phyloP scores from a whole-genome alignment of 306 rosid species.

The Potentilla sterilis region DNA sequence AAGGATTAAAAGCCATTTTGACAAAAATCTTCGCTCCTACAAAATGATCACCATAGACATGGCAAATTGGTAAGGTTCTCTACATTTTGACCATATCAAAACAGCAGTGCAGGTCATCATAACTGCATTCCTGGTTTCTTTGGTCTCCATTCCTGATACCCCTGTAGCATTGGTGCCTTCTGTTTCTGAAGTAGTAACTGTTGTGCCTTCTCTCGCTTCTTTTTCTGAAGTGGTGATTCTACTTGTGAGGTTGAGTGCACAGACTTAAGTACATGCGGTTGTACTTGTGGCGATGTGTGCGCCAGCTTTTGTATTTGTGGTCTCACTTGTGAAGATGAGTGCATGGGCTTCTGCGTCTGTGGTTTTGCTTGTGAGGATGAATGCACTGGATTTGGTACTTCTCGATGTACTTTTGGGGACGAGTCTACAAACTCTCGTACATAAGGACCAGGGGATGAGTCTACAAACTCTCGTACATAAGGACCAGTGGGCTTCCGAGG shows the following conservation, averaged over 20 bases:
- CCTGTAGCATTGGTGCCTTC: constrained; percentile 17
- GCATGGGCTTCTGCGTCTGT: neutral
- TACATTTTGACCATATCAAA: neutral
- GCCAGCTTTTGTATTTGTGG: neutral
- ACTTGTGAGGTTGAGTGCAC: neutral
- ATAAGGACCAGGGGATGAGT: neutral
- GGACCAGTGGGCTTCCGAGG: neutral
- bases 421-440: neutral
- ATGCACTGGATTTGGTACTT: neutral
- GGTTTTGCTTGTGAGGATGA: constrained; percentile 2
- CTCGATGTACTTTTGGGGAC: neutral
- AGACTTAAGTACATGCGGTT: neutral
- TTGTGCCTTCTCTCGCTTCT: neutral
- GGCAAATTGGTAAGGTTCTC: neutral
- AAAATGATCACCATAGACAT: neutral
- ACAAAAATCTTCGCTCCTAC: neutral
- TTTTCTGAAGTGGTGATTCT: neutral
- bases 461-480: neutral
- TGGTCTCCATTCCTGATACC: constrained; percentile 44
- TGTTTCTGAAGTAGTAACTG: constrained; percentile 1
- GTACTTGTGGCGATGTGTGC: neutral
- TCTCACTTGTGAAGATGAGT: constrained; percentile 5
- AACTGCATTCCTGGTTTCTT: constrained; percentile 34
- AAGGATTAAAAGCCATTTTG: neutral
- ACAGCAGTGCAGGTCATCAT: neutral